These are phyloP conservation scores for Chlamydomonas schloesseri DNA, from an alignment of 139 green algal genomes.

Conservation along the genomic window DNA sequence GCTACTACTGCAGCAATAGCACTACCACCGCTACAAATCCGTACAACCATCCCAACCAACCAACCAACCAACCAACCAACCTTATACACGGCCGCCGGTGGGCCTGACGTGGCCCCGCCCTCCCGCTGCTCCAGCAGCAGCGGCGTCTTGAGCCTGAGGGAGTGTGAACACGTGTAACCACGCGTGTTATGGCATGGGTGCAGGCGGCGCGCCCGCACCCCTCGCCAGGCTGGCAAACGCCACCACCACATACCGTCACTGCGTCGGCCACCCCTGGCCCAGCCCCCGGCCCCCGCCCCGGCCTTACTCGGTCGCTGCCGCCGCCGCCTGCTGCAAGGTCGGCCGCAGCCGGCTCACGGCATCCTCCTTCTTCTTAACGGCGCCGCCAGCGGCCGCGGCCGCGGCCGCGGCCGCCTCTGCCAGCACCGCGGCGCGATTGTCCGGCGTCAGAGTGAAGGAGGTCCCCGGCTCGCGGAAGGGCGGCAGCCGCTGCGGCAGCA, in stretches of 20 bases:
- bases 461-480: conserved; percentile 10
- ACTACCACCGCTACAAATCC: too few relatives aligned
- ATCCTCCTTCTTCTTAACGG: not conserved
- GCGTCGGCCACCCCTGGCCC: too few relatives aligned
- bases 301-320: conserved; percentile 14
- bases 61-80: too few relatives aligned
- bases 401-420: not conserved
- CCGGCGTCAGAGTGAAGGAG: not conserved
- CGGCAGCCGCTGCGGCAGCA: conserved; percentile 15
- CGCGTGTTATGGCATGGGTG: too few relatives aligned
- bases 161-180: too few relatives aligned
- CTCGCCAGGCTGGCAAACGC: too few relatives aligned
- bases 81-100: conserved; percentile 16
- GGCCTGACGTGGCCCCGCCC: not conserved
- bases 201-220: too few relatives aligned
- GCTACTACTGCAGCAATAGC: too few relatives aligned
- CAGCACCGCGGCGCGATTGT: not conserved
- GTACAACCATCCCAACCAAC: too few relatives aligned
- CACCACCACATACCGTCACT: too few relatives aligned
- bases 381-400: not conserved
- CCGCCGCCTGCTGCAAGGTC: not conserved
- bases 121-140: conserved; percentile 30
- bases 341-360: conserved; percentile 12
- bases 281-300: too few relatives aligned
- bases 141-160: not conserved